These are phyloP conservation scores for Viridothelium virens DNA, from an alignment of 495 filamentous ascomycete species.

Conservation along the genomic window DNA sequence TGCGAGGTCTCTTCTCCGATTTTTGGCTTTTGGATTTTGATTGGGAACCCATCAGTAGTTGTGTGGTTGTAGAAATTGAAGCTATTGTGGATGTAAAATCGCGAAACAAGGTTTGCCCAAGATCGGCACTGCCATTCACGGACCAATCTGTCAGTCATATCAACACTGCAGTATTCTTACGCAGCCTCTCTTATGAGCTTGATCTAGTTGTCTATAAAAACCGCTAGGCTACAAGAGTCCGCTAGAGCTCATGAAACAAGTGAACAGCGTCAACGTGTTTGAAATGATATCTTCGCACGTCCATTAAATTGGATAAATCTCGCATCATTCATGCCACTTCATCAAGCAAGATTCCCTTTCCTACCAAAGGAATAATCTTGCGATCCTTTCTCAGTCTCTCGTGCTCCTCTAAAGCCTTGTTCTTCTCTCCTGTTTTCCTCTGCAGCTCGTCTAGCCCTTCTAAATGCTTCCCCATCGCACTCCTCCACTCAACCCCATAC, in stretches of 20 bases:
- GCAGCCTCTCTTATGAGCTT: too few species aligned
- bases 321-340: neutral
- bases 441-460: slow-evolving; percentile 26
- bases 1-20: neutral
- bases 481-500: slow-evolving; percentile 40
- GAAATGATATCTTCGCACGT: neutral
- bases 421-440: slow-evolving; percentile 20
- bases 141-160: too few species aligned
- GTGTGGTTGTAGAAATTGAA: neutral
- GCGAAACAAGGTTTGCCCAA: too few species aligned
- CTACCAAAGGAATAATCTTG: slow-evolving; percentile 16
- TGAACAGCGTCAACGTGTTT: neutral
- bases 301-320: neutral
- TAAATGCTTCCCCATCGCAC: slow-evolving; percentile 37
- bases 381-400: slow-evolving; percentile 14
- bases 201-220: too few species aligned
- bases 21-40: neutral
- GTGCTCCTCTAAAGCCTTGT: slow-evolving; percentile 20
- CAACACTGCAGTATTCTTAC: too few species aligned
- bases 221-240: neutral
- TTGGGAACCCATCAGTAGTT: neutral
- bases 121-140: too few species aligned
- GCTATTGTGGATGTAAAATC: too few species aligned
- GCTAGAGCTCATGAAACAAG: neutral
- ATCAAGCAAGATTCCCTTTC: slow-evolving; percentile 12